Evolutionary conservation across 2,329 filamentous ascomycete genomes (phyloP).

Genomic region (Phyllosticta capitalensis): DNA sequence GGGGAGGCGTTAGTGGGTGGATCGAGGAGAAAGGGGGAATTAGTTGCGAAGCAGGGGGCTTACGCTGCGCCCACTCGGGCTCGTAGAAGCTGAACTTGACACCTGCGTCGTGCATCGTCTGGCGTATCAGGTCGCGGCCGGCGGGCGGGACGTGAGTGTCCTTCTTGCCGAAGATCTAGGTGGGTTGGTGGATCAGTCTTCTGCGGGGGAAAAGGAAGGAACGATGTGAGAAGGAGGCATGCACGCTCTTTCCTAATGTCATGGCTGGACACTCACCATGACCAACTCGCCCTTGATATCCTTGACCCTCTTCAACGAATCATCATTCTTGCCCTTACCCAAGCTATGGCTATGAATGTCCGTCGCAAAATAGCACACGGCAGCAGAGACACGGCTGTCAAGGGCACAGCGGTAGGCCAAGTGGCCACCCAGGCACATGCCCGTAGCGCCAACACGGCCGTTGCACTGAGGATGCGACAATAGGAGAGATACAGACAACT

Average conservation of each 20-base stretch:
- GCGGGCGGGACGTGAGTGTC: conserved; percentile 82
- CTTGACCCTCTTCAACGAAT: conserved; percentile 49
- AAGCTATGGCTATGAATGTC: conserved; percentile 77
- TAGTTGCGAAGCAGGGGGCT: conserved; percentile 26
- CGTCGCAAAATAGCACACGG: conserved; percentile 84
- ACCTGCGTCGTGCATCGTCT: conserved; percentile 67
- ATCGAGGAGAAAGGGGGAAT: neutral
- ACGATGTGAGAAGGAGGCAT: too few relatives aligned
- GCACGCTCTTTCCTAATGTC: too few relatives aligned
- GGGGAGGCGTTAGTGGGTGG: conserved; percentile 1
- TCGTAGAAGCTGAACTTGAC: conserved; percentile 76
- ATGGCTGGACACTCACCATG: conserved; percentile 56
- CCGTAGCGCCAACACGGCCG: conserved; percentile 67
- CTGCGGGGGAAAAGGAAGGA: too few relatives aligned
- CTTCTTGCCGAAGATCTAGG: conserved; percentile 73
- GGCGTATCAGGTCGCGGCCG: conserved; percentile 74
- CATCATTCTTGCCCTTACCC: conserved; percentile 56
- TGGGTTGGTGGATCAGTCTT: neutral
- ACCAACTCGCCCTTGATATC: conserved; percentile 70
- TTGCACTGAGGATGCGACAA: conserved; percentile 47
- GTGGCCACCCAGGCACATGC: conserved; percentile 92
- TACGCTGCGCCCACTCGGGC: conserved; percentile 80
- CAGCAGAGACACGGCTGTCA: conserved; percentile 65
- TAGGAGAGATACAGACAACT: conserved; percentile 33
- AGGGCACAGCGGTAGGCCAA: conserved; percentile 66